Evolutionary conservation across 257 asterid genomes (phyloP).

Genomic region (Anisodus tanguticus): DNA sequence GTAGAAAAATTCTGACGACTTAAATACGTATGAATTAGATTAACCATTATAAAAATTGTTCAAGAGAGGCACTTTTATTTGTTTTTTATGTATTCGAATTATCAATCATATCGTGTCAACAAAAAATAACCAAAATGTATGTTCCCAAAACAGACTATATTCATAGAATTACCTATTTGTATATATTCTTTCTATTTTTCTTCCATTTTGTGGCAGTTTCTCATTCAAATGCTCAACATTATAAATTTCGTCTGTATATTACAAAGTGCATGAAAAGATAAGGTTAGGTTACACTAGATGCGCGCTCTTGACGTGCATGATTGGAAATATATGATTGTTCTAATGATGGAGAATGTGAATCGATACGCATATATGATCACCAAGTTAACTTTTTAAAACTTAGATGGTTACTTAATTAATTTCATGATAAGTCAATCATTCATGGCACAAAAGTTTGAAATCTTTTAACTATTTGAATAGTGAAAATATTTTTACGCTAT

Average conservation of each 20-base stretch:
- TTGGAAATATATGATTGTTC: slow-evolving; percentile 17
- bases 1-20: neutral
- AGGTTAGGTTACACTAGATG: neutral
- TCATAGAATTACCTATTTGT: neutral
- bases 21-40: slow-evolving; percentile 10
- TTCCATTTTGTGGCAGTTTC: neutral
- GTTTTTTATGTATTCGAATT: neutral
- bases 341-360: neutral
- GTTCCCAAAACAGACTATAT: neutral
- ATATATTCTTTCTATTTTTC: neutral
- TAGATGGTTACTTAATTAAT: neutral
- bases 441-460: neutral
- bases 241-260: neutral
- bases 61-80: neutral
- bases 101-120: slow-evolving; percentile 4
- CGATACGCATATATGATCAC: neutral
- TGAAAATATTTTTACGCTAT: too few species aligned
- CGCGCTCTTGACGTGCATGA: neutral
- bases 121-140: neutral
- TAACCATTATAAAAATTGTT: neutral
- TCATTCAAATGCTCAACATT: neutral
- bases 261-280: neutral
- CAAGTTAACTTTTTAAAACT: neutral
- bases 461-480: neutral
- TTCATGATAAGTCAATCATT: neutral